Evolutionary conservation across 2,329 filamentous ascomycete species (phyloP), one percentile per base, ranked within the genome.

Genomic region (Coniochaeta sp.): DNA sequence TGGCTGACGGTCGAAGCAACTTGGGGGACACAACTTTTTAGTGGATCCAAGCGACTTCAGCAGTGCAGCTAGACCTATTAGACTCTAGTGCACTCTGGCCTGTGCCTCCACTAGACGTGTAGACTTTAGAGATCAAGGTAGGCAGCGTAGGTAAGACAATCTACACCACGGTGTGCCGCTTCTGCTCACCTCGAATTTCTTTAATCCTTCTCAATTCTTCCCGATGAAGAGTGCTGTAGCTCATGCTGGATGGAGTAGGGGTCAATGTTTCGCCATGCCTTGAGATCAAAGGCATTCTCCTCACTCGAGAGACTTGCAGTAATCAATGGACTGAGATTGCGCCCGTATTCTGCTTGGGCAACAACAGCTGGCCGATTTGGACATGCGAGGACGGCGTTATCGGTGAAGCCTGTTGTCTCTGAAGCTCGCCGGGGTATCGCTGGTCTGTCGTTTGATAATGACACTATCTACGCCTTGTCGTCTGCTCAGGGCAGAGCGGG

Each of bases 401-500:
- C 17, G 4, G 31, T 22, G 33, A 38, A 56, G 17, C 54, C 33
- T 56, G 19, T 22, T 24, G 17, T 22, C 28, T 38, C 12, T 14
- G 5, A n/a, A 36, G 54, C 17, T 56, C 16, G 36, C 34, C 56
- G 56, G 16, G 38, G 56, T 19, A 58, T 58, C 17, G 17, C 56
- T 7, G 33, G 56, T 44, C 58, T 59, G 11, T 36, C 58, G 6
- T 59, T 59, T 50, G 60, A 64, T 26, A 68, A 77, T 67, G 80
- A 84, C 61, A 98, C 93, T 1, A 96, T 99, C 59, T 98, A 96
- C 73, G 95, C 95, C 0, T 77, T 98, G 0, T 97, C 93, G 0
- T 96, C 93, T 0, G 91, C 91, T 0, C 79, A 89, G 12, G 95
- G 93, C 1, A 87, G 87, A 70, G 92, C 91, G 50, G 95, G 92